A percentile compares a stretch with the other conserved stretches of the same genome.
phyloP scores from a whole-genome alignment of 78 protist genomes.

The Dictyostelium intermedium region DNA sequence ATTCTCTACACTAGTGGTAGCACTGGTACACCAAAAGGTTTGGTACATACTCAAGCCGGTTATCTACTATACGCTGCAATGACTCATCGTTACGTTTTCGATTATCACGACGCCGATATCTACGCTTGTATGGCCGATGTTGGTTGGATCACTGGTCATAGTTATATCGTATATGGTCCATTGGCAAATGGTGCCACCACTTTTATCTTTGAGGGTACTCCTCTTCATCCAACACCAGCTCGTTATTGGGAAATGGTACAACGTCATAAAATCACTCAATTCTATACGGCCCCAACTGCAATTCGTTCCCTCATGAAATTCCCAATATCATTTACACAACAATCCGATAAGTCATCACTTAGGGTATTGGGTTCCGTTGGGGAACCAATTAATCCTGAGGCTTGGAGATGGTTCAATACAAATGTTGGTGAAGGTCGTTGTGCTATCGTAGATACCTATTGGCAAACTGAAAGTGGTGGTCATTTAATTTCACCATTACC shows the following conservation, averaged over 20 bases:
- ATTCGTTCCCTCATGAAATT: conserved; percentile 94
- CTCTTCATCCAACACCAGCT: conserved; percentile 92
- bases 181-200: conserved; percentile 95
- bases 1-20: conserved; percentile 97
- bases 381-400: conserved; percentile 96
- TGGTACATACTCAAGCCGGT: conserved; percentile 94
- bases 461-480: conserved; percentile 99
- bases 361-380: conserved; percentile 95
- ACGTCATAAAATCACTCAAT: conserved; percentile 88
- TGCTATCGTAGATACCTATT: conserved; percentile 97
- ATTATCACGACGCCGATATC: conserved; percentile 93
- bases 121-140: conserved; percentile 97
- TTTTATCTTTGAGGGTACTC: conserved; percentile 95
- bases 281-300: conserved; percentile 99
- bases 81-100: conserved; percentile 92
- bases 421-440: conserved; percentile 91
- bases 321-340: conserved; percentile 83
- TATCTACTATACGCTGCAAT: conserved; percentile 88
- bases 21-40: conserved; percentile 98
- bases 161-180: conserved; percentile 98
- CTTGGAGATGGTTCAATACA: conserved; percentile 94
- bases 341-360: conserved; percentile 74
- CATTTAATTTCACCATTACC: conserved; percentile 94
- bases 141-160: conserved; percentile 99
- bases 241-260: conserved; percentile 95